Conservation (phyloP, 1,284 basidiomycete species). For the Gymnopus androsaceus region DNA sequence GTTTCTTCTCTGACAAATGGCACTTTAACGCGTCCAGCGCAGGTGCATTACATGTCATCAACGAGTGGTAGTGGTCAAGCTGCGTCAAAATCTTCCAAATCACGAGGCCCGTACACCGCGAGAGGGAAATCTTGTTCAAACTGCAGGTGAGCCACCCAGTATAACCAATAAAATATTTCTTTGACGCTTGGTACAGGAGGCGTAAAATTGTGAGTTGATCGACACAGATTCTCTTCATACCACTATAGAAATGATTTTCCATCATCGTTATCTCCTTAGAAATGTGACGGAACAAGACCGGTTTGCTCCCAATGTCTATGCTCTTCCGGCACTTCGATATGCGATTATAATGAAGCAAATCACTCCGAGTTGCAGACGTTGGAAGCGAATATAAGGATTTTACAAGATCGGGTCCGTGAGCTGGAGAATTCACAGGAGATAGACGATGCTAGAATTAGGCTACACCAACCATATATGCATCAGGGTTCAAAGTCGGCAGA, state of each 20-base stretch:
- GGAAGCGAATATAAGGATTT: conserved; percentile 6
- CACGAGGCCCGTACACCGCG: background rate
- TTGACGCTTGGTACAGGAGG: background rate
- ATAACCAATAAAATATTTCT: too few species aligned
- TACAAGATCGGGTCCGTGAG: conserved; percentile 11
- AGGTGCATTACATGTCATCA: background rate
- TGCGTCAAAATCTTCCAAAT: background rate
- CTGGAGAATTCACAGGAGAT: background rate
- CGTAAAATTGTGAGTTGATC: conserved; percentile 6
- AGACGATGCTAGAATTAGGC: background rate
- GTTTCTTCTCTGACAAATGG: too few species aligned
- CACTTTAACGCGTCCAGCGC: too few species aligned
- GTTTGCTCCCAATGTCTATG: conserved; percentile 10
- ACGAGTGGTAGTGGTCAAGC: too few species aligned
- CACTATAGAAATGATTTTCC: background rate
- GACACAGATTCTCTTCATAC: background rate
- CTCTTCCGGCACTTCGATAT: background rate
- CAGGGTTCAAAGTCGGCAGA: background rate
- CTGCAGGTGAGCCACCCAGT: conserved; percentile 13
- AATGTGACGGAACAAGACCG: conserved; percentile 12
- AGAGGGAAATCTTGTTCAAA: conserved; percentile 15
- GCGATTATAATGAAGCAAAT: conserved; percentile 7
- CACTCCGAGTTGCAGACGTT: conserved; percentile 7
- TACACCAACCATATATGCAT: conserved; percentile 8
- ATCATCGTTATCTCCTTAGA: background rate